These are phyloP conservation scores for Paraglomus occultum DNA, from an alignment of 192 early-diverging fungal genomes.

Conservation along the genomic window DNA sequence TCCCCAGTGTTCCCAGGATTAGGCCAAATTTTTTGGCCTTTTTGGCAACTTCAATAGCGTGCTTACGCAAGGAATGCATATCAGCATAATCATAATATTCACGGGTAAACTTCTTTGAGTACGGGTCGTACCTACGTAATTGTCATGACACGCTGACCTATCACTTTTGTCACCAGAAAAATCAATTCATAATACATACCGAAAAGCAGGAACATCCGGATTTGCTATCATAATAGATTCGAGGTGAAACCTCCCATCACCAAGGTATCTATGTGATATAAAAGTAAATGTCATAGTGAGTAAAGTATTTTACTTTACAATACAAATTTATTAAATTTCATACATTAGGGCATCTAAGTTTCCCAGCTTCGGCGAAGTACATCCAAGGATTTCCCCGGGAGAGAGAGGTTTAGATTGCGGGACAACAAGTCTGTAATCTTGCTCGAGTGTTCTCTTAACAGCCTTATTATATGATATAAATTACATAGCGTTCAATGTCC, in stretches of 20 bases:
- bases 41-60: constrained; percentile 76
- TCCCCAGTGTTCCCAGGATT: constrained; percentile 92
- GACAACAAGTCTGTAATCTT: constrained; percentile 67
- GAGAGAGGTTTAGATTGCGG: constrained; percentile 95
- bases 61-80: constrained; percentile 83
- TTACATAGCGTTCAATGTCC: constrained; percentile 6
- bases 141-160: background rate
- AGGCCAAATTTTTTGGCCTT: constrained; percentile 81
- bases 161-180: background rate
- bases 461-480: constrained; percentile 28
- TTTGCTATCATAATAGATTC: constrained; percentile 99
- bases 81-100: constrained; percentile 92
- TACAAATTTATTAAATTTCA: constrained; percentile 35
- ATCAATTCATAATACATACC: constrained; percentile 37
- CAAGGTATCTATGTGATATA: constrained; percentile 54
- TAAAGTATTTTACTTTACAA: constrained; percentile 6
- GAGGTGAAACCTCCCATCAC: constrained; percentile 97
- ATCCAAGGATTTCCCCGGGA: constrained; percentile 94
- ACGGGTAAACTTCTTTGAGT: constrained; percentile 84
- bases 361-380: constrained; percentile 83
- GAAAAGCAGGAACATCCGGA: constrained; percentile 82
- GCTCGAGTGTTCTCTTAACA: constrained; percentile 56
- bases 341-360: constrained; percentile 78
- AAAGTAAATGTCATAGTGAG: background rate
- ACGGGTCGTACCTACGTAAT: constrained; percentile 81